A percentile compares a stretch with the other conserved stretches of the same genome.
These are phyloP conservation scores for Psilocybe subaeruginosa DNA, from an alignment of 768 basidiomycete species.

Conservation along the genomic window DNA sequence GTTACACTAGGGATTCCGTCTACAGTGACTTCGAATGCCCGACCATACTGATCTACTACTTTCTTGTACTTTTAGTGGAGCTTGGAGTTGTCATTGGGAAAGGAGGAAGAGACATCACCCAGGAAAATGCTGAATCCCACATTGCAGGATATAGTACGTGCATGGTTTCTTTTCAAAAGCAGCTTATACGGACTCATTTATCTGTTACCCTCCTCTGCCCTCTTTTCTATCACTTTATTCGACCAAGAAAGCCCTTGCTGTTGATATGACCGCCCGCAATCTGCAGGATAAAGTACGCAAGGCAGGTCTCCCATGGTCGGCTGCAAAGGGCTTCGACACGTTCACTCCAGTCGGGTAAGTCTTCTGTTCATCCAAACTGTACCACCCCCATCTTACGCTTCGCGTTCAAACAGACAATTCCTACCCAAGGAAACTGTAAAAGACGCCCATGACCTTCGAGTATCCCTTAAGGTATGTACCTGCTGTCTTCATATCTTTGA, in stretches of 20 bases:
- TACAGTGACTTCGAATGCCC: neutral
- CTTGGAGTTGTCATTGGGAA: slow-evolving; percentile 97
- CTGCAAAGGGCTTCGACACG: slow-evolving; percentile 96
- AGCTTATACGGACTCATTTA: neutral
- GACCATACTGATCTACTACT: slow-evolving; percentile 3
- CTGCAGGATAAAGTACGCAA: slow-evolving; percentile 92
- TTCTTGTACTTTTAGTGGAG: slow-evolving; percentile 61
- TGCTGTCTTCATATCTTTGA: neutral
- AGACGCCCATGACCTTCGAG: slow-evolving; percentile 76
- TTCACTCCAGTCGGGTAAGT: slow-evolving; percentile 89
- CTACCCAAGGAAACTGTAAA: slow-evolving; percentile 71
- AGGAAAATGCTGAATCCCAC: slow-evolving; percentile 70
- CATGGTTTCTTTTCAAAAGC: neutral
- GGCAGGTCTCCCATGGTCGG: slow-evolving; percentile 95
- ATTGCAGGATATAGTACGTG: slow-evolving; percentile 90
- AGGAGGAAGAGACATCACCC: slow-evolving; percentile 79
- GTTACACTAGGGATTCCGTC: neutral
- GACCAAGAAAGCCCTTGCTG: slow-evolving; percentile 71
- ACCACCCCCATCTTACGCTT: neutral
- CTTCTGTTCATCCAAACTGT: neutral
- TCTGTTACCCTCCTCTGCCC: neutral
- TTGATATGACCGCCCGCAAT: slow-evolving; percentile 97
- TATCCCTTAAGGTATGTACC: slow-evolving; percentile 71
- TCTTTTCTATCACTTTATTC: too few relatives aligned
- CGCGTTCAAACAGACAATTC: slow-evolving; percentile 55